phyloP scores from a whole-genome alignment of 441 rosid genomes.

The Mallotus repandus region DNA sequence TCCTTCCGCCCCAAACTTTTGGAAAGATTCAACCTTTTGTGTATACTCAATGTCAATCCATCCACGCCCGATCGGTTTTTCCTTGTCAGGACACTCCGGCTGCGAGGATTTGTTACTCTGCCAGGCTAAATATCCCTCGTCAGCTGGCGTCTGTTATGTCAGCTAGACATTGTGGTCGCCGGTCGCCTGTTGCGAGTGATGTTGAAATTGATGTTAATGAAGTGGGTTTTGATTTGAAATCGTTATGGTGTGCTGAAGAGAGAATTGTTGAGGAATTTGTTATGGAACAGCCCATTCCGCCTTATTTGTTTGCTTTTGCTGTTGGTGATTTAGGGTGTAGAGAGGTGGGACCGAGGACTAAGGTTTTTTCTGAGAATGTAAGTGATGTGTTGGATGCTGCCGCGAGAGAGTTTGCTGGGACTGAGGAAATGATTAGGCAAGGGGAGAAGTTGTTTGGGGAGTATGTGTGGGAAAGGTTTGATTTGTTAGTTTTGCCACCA shows the following conservation, averaged over 20 bases:
- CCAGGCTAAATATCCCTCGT: constrained; percentile 56
- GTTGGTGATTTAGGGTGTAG: constrained; percentile 72
- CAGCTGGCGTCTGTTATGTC: constrained; percentile 84
- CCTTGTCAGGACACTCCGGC: constrained; percentile 96
- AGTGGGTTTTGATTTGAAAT: constrained; percentile 27
- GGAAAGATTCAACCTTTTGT: constrained; percentile 65
- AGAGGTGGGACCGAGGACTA: constrained; percentile 84
- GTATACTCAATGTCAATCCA: constrained; percentile 81
- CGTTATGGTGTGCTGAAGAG: constrained; percentile 63
- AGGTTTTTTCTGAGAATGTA: constrained; percentile 64
- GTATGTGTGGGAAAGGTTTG: constrained; percentile 92
- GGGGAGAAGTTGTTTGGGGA: constrained; percentile 78
- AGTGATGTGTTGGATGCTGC: constrained; percentile 58
- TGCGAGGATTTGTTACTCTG: constrained; percentile 62
- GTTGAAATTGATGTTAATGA: constrained; percentile 29
- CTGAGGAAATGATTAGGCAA: constrained; percentile 84
- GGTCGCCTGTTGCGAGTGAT: constrained; percentile 50
- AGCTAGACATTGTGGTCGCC: constrained; percentile 63
- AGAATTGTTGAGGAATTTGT: constrained; percentile 80
- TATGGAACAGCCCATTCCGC: constrained; percentile 87
- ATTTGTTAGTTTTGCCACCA: constrained; percentile 81
- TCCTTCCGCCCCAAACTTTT: constrained; percentile 72
- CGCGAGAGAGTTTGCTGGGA: constrained; percentile 73
- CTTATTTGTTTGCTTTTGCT: constrained; percentile 85
- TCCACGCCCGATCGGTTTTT: constrained; percentile 85